These are phyloP conservation scores for Tetraselmis striata DNA, from an alignment of 139 green algal species.

Conservation along the genomic window DNA sequence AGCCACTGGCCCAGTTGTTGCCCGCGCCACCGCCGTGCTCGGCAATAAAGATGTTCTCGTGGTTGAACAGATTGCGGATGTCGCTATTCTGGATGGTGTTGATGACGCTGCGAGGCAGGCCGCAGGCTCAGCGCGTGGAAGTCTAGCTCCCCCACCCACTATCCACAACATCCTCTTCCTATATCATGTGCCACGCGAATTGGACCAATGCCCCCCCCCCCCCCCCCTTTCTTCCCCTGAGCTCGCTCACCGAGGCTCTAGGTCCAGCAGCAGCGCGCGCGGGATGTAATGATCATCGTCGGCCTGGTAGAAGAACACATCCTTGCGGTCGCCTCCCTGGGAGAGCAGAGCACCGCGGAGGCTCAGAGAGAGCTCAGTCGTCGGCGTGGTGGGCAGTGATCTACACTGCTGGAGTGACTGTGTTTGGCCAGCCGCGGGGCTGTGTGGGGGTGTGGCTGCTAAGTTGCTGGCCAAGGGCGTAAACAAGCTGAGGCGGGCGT, in stretches of 20 bases:
- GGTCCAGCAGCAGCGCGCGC: constrained; percentile 88
- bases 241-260: constrained; percentile 91
- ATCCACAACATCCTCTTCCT: neutral
- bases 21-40: constrained; percentile 92
- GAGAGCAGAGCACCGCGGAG: neutral
- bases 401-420: neutral
- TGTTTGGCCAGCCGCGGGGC: too few relatives aligned
- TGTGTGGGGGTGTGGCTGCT: too few relatives aligned
- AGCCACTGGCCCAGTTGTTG: constrained; percentile 98
- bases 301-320: constrained; percentile 99
- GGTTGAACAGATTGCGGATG: constrained; percentile 94
- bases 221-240: constrained; percentile 38
- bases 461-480: too few relatives aligned
- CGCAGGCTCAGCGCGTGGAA: too few relatives aligned
- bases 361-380: neutral
- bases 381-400: neutral
- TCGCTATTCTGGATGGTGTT: constrained; percentile 93
- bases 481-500: too few relatives aligned
- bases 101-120: constrained; percentile 92
- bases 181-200: neutral
- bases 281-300: constrained; percentile 98
- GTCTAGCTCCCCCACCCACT: neutral
- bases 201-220: neutral
- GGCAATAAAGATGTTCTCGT: constrained; percentile 94
- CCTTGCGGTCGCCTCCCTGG: constrained; percentile 84